Percentiles rank a stretch among this genome's conserved stretches.
phyloP scores from a whole-genome alignment of 768 basidiomycete genomes.

The Rhodotorula kratochvilovae region DNA sequence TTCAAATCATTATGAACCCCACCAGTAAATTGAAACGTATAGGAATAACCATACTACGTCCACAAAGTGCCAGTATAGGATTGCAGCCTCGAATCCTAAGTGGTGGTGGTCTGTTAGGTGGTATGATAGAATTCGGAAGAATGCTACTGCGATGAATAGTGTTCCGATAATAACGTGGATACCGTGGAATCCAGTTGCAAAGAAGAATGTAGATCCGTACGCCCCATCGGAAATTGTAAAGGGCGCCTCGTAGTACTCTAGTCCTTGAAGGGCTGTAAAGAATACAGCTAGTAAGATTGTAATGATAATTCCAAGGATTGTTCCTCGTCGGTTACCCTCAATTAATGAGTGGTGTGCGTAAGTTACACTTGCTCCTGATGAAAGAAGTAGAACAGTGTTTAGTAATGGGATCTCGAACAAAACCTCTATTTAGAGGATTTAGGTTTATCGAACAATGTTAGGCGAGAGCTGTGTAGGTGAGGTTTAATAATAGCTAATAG shows the following conservation, averaged over 20 bases:
- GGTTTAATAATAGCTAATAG: too few relatives aligned
- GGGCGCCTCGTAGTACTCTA: slow-evolving; percentile 36
- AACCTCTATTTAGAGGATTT: too few relatives aligned
- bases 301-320: slow-evolving; percentile 29
- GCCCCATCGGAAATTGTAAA: slow-evolving; percentile 36
- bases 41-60: slow-evolving; percentile 35
- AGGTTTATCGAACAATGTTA: too few relatives aligned
- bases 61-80: slow-evolving; percentile 37
- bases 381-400: slow-evolving; percentile 41
- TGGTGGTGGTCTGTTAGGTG: slow-evolving; percentile 40
- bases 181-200: slow-evolving; percentile 39
- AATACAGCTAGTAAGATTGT: slow-evolving; percentile 33
- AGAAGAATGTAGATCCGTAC: slow-evolving; percentile 39
- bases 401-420: slow-evolving; percentile 41
- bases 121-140: slow-evolving; percentile 38
- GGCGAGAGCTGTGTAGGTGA: too few relatives aligned
- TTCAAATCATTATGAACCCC: slow-evolving; percentile 27
- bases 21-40: slow-evolving; percentile 32
- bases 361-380: slow-evolving; percentile 38
- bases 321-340: slow-evolving; percentile 33
- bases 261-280: slow-evolving; percentile 38
- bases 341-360: slow-evolving; percentile 40
- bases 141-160: slow-evolving; percentile 37
- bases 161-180: slow-evolving; percentile 40
- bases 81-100: slow-evolving; percentile 34